Base-by-base conservation (phyloP, 331 rosid species). In the Spiraea crenata region DNA sequence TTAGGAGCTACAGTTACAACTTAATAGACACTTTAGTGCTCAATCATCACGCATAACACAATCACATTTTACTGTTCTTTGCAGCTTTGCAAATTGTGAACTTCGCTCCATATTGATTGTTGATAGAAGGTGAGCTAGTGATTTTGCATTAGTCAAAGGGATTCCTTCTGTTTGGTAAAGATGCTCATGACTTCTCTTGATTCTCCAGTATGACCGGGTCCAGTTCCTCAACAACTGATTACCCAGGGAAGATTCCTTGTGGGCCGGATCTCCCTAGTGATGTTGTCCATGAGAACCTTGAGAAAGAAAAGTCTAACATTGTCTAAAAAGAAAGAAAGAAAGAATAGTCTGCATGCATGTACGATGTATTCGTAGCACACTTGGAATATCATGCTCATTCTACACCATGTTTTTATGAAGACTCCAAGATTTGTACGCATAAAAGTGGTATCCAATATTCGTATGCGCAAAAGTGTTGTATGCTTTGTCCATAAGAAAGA, bases 61-160 rank as follows among this genome's bases (percentile, higher is more conserved):
- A 7, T 65, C 6, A 25, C 25, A 57, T 51, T 61, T 40, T 19
- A 34, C 5, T 20, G 69, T 58, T 42, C 55, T 38, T 58, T 77
- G 77, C 82, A 82, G 85, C 76, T 82, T 82, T 65, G 65, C 85
- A 2, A 82, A 82, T 49, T 82, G 85, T 5, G 85, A 78, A 69
- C 82, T 82, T 67, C 82, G 85, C 50, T 78, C 85, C 7, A 70
- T 82, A 63, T 69, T 74, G 75, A 74, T 78, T 4, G 80, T 82
- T 10, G 82, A 82, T 67, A 78, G 76, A 74, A 77, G 82, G 85
- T 81, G 71, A 82, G 80, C 54, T 45, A 44, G 14, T 47, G 48
- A 61, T 19, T 57, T 66, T 66, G 52, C 71, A 16, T 37, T 51
- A 25, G 48, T 25, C 4, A 14, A 41, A 14, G 66, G 72, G 62